Evolutionary conservation across 139 green algal species (phyloP), one percentile per base, ranked within the genome.

Genomic region (Chlorella ohadii): DNA sequence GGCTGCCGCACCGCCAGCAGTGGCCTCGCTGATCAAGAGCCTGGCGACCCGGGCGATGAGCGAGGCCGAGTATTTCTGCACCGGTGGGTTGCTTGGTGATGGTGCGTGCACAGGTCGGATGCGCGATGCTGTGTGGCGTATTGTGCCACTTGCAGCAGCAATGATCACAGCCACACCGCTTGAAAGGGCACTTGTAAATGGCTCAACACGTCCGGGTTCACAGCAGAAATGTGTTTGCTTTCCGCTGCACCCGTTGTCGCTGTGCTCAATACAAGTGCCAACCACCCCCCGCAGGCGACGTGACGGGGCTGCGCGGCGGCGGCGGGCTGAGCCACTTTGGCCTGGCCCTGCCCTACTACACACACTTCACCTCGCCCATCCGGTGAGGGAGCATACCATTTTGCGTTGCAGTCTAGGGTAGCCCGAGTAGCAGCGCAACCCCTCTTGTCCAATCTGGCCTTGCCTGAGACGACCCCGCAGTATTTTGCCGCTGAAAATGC

Each of bases 11-110:
- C 95, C 98, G 85, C 76, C 88, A 19, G 97, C 97, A 88, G 98
- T 99, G 91, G 97, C 98, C 91, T 97, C 93, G 72, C 87, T 99
- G 22, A 88, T 99, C 31, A 91, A 95, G 63, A 97, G 98, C 85
- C 92, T 98, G 89, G 90, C 94, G 59, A 99, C 96, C 9, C 93
- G 95, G 38, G 98, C 96, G 92, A 98, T 99, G 95, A 98, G 93
- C 31, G 93, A 97, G 83, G 91, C 88, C 0, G 67, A 86, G 73
- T 99, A 99, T 84, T 95, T 98, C 71, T 85, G 38, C 39, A 84
- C 79, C 17, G 91, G 77, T 22, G 81, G 85, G 34, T 19, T 76
- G 55, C 77, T 86, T 59, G 15, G 2, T 23, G 11, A 11, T 11
- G 11, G 44, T 6, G 44, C 44, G 44, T 6, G 44, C 7, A n/a